Evolutionary conservation across 2,329 filamentous ascomycete species (phyloP).

Genomic region (Hyphodiscus sp.): DNA sequence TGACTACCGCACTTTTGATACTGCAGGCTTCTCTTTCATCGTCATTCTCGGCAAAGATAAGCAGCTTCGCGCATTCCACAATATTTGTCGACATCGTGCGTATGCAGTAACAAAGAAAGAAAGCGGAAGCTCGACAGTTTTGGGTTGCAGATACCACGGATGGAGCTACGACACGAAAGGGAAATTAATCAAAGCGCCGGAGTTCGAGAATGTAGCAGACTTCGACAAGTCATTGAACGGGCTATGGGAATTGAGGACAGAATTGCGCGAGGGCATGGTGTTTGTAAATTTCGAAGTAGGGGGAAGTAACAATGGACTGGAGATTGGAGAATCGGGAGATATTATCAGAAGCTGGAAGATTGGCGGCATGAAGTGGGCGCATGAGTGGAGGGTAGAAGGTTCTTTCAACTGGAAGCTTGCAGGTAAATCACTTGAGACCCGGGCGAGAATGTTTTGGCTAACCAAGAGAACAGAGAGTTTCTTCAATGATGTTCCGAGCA

Average conservation of each 20-base stretch:
- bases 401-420: constrained; percentile 26
- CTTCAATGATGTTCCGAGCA: not conserved
- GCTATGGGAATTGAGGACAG: constrained; percentile 22
- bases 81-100: constrained; percentile 27
- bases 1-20: constrained; percentile 25
- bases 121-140: constrained; percentile 22
- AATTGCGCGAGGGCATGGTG: constrained; percentile 16
- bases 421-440: constrained; percentile 13
- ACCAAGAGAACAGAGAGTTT: not conserved
- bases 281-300: constrained; percentile 23
- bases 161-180: constrained; percentile 27
- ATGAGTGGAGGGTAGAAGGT: constrained; percentile 22
- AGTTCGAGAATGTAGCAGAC: constrained; percentile 24
- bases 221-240: constrained; percentile 25
- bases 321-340: not conserved
- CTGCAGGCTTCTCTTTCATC: constrained; percentile 24
- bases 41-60: constrained; percentile 26
- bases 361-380: constrained; percentile 11
- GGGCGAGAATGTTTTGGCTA: not conserved
- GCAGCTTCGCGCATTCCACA: constrained; percentile 24
- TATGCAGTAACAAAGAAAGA: constrained; percentile 27
- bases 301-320: not conserved
- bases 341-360: constrained; percentile 7
- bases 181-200: constrained; percentile 26
- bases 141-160: constrained; percentile 28